Conservation (phyloP, 2,329 filamentous ascomycete species). For the Thelonectria discophora region DNA sequence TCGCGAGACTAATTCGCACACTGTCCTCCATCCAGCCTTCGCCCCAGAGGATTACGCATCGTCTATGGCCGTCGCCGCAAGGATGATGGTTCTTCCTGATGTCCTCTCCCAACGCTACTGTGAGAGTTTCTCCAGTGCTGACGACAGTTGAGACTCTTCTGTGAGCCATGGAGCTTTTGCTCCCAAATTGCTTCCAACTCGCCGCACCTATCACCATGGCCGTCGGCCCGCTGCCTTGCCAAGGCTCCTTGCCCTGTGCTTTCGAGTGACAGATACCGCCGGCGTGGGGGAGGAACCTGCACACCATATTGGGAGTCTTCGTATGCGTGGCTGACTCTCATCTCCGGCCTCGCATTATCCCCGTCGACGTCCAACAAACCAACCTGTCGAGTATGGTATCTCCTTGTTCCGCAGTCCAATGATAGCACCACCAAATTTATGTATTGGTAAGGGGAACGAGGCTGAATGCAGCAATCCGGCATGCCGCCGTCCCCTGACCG, state of each 20-base stretch:
- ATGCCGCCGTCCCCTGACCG: conserved; percentile 18
- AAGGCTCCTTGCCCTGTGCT: conserved; percentile 15
- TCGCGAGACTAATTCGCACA: not conserved
- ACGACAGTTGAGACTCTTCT: not conserved
- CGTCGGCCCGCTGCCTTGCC: conserved; percentile 10
- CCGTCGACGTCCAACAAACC: conserved; percentile 4
- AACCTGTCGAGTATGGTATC: not conserved
- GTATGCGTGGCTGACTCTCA: conserved; percentile 14
- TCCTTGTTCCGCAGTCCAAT: not conserved
- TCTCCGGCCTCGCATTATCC: conserved; percentile 15
- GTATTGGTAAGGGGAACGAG: conserved; percentile 16
- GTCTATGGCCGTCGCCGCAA: conserved; percentile 9
- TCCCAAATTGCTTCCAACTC: conserved; percentile 1
- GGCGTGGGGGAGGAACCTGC: conserved; percentile 13
- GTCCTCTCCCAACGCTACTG: not conserved
- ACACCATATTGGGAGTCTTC: conserved; percentile 9
- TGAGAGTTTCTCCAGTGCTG: not conserved
- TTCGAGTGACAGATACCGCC: conserved; percentile 7
- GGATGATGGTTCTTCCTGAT: not conserved
- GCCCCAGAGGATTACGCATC: conserved; percentile 1
- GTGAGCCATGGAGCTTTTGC: not conserved
- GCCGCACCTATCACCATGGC: not conserved
- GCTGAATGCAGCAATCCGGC: conserved; percentile 24
- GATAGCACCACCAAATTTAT: not conserved
- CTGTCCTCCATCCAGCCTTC: too few species aligned